Evolutionary conservation across 257 asterid genomes (phyloP).

Genomic region (Solanum clarkiae): DNA sequence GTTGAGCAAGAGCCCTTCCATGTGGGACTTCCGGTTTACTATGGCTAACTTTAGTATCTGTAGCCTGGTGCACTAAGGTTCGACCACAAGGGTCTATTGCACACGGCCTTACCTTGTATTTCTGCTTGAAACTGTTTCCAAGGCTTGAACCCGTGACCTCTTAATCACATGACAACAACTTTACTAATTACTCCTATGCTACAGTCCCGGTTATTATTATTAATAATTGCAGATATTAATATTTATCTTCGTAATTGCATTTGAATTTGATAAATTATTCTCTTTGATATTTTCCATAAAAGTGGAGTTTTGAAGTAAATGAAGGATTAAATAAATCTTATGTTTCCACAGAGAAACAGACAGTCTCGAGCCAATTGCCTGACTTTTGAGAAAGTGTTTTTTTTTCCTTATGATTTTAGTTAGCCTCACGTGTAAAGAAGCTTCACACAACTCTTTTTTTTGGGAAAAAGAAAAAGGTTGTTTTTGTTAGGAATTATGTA

Average conservation of each 20-base stretch:
- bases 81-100: no score
- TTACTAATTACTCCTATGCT: no score
- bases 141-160: no score
- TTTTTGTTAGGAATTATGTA: neutral
- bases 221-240: neutral
- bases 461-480: neutral
- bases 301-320: neutral
- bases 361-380: constrained; percentile 17
- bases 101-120: no score
- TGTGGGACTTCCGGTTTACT: neutral
- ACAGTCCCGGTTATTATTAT: neutral
- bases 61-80: no score
- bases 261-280: neutral
- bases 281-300: neutral
- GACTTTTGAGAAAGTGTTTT: neutral
- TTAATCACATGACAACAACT: no score
- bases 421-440: neutral
- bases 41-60: neutral
- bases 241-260: neutral
- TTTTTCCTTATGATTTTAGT: neutral
- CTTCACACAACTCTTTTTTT: neutral
- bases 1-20: neutral
- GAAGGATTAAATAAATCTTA: neutral
- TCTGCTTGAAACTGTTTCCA: no score
- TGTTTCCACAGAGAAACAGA: neutral